phyloP scores from a whole-genome alignment of 139 green algal species.

The Closterium sp. region DNA sequence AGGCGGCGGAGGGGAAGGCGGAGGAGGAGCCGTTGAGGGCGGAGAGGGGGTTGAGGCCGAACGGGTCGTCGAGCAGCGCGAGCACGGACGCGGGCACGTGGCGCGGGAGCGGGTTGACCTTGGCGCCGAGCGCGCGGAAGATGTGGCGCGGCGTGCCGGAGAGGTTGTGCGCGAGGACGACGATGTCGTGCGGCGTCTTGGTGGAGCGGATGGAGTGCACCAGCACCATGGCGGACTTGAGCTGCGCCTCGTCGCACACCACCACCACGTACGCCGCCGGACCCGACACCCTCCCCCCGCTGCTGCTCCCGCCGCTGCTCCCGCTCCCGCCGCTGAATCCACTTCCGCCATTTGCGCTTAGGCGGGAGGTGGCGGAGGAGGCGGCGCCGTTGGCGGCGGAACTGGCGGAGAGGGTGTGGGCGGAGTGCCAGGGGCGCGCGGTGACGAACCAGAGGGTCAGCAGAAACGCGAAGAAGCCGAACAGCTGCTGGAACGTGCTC shows the following conservation, averaged over 20 bases:
- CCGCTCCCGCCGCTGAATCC: not conserved
- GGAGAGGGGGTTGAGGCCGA: too few species aligned
- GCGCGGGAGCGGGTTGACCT: conserved; percentile 3
- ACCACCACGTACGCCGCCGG: conserved; percentile 13
- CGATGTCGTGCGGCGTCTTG: conserved; percentile 19
- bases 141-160: conserved; percentile 9
- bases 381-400: not conserved
- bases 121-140: conserved; percentile 16
- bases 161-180: conserved; percentile 17
- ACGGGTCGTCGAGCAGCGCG: not conserved
- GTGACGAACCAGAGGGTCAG: conserved; percentile 9
- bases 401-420: not conserved
- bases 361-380: not conserved
- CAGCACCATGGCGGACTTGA: conserved; percentile 36
- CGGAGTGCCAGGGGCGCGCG: not conserved
- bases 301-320: not conserved
- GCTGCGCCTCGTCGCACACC: conserved; percentile 4
- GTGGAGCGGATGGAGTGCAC: conserved; percentile 15
- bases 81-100: not conserved
- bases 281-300: not conserved
- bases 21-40: not conserved
- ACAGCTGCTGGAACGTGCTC: not conserved
- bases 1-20: not conserved
- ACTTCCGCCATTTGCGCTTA: not conserved
- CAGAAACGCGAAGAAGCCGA: not conserved